Evolutionary conservation across 2,329 filamentous ascomycete genomes (phyloP).

Genomic region (Aspergillus tamarii): DNA sequence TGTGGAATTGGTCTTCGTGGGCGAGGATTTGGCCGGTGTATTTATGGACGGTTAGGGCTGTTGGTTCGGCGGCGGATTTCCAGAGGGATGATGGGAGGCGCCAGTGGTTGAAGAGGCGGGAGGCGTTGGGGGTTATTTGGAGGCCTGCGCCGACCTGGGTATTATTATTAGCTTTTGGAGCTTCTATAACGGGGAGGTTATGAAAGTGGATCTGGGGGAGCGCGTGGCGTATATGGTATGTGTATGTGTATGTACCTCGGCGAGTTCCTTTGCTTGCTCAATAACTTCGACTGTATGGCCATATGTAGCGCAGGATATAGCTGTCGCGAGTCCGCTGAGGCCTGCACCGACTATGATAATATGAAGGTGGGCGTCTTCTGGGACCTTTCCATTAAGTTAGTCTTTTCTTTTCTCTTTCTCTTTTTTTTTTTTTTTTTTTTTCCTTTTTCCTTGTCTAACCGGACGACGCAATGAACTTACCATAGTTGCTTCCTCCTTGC

Average conservation of each 20-base stretch:
- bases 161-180: not conserved
- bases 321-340: slow-evolving; percentile 34
- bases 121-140: slow-evolving; percentile 52
- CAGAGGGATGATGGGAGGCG: slow-evolving; percentile 29
- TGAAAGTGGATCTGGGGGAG: not conserved
- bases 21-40: slow-evolving; percentile 42
- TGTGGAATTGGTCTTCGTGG: slow-evolving; percentile 55
- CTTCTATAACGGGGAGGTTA: not conserved
- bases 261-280: slow-evolving; percentile 35
- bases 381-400: not conserved
- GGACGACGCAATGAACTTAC: not conserved
- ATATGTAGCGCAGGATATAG: slow-evolving; percentile 29
- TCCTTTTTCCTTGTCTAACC: not conserved
- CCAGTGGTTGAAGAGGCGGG: slow-evolving; percentile 36
- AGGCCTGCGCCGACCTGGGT: slow-evolving; percentile 65
- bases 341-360: slow-evolving; percentile 37
- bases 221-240: too few relatives aligned
- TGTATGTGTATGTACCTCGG: slow-evolving; percentile 25
- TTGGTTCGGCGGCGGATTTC: slow-evolving; percentile 36
- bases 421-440: not conserved
- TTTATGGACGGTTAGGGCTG: slow-evolving; percentile 37
- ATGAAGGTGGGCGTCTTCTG: slow-evolving; percentile 23
- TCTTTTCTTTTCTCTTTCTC: too few relatives aligned
- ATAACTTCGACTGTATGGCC: slow-evolving; percentile 34
- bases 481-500: not conserved